Percentiles rank a stretch among this genome's conserved stretches.
These are phyloP conservation scores for Phaeophleospora eucalypticola DNA, from an alignment of 2,329 filamentous ascomycete genomes.

Conservation along the genomic window DNA sequence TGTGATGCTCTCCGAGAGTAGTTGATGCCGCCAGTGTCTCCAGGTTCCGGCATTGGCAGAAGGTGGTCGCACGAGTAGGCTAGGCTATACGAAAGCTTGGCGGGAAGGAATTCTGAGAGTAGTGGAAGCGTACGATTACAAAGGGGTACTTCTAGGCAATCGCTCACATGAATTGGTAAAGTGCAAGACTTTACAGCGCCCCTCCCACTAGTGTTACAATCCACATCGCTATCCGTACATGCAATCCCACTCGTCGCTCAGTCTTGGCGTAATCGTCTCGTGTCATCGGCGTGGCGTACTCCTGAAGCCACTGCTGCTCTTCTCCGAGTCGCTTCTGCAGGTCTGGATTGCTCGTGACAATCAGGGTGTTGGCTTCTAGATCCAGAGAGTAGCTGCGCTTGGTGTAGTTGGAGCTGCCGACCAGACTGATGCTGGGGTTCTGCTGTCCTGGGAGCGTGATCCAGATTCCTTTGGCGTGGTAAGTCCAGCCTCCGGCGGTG, in stretches of 20 bases:
- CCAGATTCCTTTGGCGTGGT: conserved; percentile 96
- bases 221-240: conserved; percentile 90
- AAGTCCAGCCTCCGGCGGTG: conserved; percentile 84
- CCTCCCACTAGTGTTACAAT: conserved; percentile 81
- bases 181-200: conserved; percentile 60
- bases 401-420: conserved; percentile 95
- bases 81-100: too few relatives aligned
- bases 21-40: too few relatives aligned
- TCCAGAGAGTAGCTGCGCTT: conserved; percentile 89
- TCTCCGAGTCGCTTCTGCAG: conserved; percentile 70
- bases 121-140: too few relatives aligned
- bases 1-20: too few relatives aligned
- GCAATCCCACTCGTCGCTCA: conserved; percentile 78
- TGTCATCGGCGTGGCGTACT: conserved; percentile 64
- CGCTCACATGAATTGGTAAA: too few relatives aligned
- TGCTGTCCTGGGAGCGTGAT: conserved; percentile 63
- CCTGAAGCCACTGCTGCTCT: conserved; percentile 76
- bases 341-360: conserved; percentile 72
- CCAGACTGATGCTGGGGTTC: conserved; percentile 71
- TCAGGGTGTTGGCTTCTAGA: conserved; percentile 80
- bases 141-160: not conserved
- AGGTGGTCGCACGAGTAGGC: too few relatives aligned
- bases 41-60: too few relatives aligned
- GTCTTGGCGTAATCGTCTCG: conserved; percentile 74
- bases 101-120: too few relatives aligned